Conservation (phyloP, 148 eudicot genomes). For the Gaultheria prostrata region DNA sequence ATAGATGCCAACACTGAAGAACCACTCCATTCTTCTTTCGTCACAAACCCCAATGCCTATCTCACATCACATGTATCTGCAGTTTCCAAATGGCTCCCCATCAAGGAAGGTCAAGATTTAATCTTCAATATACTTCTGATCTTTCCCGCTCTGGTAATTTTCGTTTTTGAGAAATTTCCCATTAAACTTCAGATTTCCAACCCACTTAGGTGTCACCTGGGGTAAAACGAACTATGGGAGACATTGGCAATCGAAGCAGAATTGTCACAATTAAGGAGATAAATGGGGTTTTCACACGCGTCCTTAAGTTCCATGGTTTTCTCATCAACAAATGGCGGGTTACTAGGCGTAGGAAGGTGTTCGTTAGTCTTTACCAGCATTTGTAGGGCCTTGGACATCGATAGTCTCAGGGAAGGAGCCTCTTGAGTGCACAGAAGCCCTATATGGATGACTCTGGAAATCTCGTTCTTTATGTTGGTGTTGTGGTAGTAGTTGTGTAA, state of each 20-base stretch:
- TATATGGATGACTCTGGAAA: conserved; percentile 42
- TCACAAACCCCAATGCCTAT: neutral
- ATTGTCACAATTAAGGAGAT: conserved; percentile 19
- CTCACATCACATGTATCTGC: neutral
- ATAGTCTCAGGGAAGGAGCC: conserved; percentile 47
- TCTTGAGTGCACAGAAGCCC: conserved; percentile 63
- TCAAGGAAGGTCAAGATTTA: neutral
- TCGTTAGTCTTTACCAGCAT: conserved; percentile 55
- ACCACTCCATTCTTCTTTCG: neutral
- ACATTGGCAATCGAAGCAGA: conserved; percentile 33
- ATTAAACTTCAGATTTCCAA: neutral
- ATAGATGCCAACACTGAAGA: neutral
- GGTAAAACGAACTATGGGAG: conserved; percentile 31
- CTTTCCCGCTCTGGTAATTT: neutral
- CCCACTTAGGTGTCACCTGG: conserved; percentile 22
- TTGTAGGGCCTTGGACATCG: conserved; percentile 46
- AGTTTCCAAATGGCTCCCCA: neutral
- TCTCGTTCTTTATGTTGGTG: conserved; percentile 28
- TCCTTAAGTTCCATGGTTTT: conserved; percentile 48
- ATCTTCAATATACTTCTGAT: neutral
- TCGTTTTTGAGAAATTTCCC: neutral
- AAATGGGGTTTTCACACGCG: conserved; percentile 18
- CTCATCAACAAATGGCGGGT: conserved; percentile 55
- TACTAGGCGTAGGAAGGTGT: conserved; percentile 42
- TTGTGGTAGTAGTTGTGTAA: conserved; percentile 24